Percentiles rank a stretch among this genome's conserved stretches.
Conservation (phyloP, 2,329 filamentous ascomycete species). For the Penicillium sp. region DNA sequence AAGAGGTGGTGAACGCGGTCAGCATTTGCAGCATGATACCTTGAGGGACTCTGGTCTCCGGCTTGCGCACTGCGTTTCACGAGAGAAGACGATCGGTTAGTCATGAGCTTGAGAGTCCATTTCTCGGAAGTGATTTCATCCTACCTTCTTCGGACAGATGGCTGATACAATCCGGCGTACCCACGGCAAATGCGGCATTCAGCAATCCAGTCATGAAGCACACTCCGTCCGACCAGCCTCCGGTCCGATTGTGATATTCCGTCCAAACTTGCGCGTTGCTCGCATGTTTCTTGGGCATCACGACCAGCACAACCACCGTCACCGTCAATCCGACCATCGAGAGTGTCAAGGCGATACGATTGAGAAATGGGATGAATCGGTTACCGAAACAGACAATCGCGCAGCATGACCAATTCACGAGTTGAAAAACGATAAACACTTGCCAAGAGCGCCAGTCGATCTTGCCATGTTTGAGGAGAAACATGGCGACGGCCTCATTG, state of each 20-base stretch:
- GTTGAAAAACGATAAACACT: slow-evolving; percentile 34
- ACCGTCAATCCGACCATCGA: slow-evolving; percentile 45
- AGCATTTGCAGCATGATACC: slow-evolving; percentile 43
- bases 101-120: too few species aligned
- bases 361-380: slow-evolving; percentile 43
- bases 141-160: slow-evolving; percentile 55
- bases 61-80: slow-evolving; percentile 18
- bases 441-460: slow-evolving; percentile 26
- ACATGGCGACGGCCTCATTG: slow-evolving; percentile 29
- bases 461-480: slow-evolving; percentile 20
- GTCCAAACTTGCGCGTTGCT: slow-evolving; percentile 25
- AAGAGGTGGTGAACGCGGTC: slow-evolving; percentile 38
- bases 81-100: too few species aligned
- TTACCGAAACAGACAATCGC: slow-evolving; percentile 50
- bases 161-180: slow-evolving; percentile 57
- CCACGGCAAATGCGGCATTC: slow-evolving; percentile 62
- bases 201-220: slow-evolving; percentile 55
- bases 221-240: slow-evolving; percentile 28
- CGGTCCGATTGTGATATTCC: slow-evolving; percentile 25
- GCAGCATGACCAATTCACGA: slow-evolving; percentile 48
- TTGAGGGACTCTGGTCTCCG: slow-evolving; percentile 37
- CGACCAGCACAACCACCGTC: slow-evolving; percentile 43
- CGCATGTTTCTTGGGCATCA: slow-evolving; percentile 42
- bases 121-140: neutral
- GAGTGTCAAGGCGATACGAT: slow-evolving; percentile 49